Conservation (phyloP, 2,329 filamentous ascomycete genomes). For the Talaromyces sp. region DNA sequence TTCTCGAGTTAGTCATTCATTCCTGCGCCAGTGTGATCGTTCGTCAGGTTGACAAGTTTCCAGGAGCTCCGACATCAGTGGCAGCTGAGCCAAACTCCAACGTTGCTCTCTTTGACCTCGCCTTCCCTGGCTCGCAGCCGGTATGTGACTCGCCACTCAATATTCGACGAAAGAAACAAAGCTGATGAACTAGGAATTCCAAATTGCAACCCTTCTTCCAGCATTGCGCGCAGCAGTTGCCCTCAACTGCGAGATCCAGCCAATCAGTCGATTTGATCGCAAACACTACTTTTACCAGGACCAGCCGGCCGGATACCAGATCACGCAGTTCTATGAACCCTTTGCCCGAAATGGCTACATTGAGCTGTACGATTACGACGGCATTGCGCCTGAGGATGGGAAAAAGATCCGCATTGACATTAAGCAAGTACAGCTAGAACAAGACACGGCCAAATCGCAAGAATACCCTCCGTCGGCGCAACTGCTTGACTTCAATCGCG, state of each 20-base stretch:
- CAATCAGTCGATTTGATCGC: constrained; percentile 77
- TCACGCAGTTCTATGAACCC: constrained; percentile 86
- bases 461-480: constrained; percentile 67
- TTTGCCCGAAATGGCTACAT: constrained; percentile 66
- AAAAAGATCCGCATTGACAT: constrained; percentile 70
- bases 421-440: constrained; percentile 93
- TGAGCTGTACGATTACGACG: constrained; percentile 67
- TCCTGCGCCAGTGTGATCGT: not conserved
- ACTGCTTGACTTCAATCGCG: constrained; percentile 89
- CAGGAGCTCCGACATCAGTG: constrained; percentile 54
- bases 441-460: constrained; percentile 93
- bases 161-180: not conserved
- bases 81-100: constrained; percentile 74
- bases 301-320: constrained; percentile 92
- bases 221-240: constrained; percentile 86
- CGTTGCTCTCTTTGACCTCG: constrained; percentile 80
- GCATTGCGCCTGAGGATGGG: constrained; percentile 69
- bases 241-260: constrained; percentile 71
- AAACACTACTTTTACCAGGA: constrained; percentile 99
- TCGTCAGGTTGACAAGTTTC: constrained; percentile 8
- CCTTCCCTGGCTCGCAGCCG: constrained; percentile 84
- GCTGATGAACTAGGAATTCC: constrained; percentile 51
- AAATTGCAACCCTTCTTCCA: constrained; percentile 74
- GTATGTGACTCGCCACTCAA: constrained; percentile 26
- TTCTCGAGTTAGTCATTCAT: constrained; percentile 63